Conservation (phyloP, 441 rosid species). For the Gossypium schwendimanii region DNA sequence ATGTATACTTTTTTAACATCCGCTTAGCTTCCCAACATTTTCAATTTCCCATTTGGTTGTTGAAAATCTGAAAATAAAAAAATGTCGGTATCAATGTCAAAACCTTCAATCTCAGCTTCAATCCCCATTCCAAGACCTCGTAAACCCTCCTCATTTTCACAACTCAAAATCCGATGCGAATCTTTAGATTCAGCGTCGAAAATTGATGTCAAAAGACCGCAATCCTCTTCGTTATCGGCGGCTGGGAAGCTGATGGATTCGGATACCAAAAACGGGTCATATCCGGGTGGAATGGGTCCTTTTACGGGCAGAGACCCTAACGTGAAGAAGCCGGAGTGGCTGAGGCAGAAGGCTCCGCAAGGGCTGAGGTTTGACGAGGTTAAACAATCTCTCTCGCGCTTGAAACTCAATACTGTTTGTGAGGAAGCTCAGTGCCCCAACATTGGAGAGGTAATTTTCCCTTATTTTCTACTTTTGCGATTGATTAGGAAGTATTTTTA, state of each 20-base stretch:
- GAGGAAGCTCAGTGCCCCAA: constrained; percentile 98
- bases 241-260: constrained; percentile 21
- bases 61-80: neutral
- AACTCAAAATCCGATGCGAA: constrained; percentile 33
- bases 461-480: neutral
- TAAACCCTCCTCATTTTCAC: constrained; percentile 11
- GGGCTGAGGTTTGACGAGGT: constrained; percentile 74
- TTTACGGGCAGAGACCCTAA: constrained; percentile 78
- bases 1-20: neutral
- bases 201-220: neutral
- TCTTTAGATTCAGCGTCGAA: constrained; percentile 24
- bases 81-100: constrained; percentile 48
- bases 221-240: constrained; percentile 13
- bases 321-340: constrained; percentile 77
- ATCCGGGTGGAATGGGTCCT: constrained; percentile 58
- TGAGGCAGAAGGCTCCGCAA: constrained; percentile 88
- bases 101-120: constrained; percentile 39
- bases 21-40: neutral
- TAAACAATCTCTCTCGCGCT: constrained; percentile 59
- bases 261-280: constrained; percentile 28
- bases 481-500: neutral
- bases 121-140: constrained; percentile 27
- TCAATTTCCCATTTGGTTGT: neutral
- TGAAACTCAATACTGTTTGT: constrained; percentile 86
- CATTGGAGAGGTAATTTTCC: constrained; percentile 61